These are phyloP conservation scores for Lizanozyma gosingica DNA, from an alignment of 1,139 yeast genomes.

Conservation along the genomic window DNA sequence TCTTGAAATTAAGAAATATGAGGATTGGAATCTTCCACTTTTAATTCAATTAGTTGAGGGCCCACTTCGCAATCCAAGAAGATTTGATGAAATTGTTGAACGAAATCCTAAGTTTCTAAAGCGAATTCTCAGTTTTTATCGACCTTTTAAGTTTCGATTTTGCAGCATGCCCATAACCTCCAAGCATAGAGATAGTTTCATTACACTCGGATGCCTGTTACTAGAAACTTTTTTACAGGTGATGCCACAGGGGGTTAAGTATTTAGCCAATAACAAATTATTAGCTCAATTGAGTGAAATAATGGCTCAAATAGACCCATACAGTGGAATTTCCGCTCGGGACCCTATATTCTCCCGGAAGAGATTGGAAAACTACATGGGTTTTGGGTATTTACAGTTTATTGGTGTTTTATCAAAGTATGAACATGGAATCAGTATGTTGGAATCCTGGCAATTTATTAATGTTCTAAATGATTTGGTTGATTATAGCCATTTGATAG, in stretches of 20 bases:
- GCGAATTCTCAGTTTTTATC: conserved; percentile 72
- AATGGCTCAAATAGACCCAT: conserved; percentile 77
- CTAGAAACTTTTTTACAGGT: conserved; percentile 52
- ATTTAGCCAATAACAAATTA: conserved; percentile 64
- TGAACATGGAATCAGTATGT: conserved; percentile 52
- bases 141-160: conserved; percentile 86
- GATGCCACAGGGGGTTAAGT: conserved; percentile 57
- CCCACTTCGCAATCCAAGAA: conserved; percentile 60
- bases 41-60: conserved; percentile 66
- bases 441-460: conserved; percentile 79
- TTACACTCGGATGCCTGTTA: conserved; percentile 66
- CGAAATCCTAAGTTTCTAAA: conserved; percentile 78
- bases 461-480: conserved; percentile 71
- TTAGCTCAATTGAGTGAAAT: conserved; percentile 84
- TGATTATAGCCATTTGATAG: conserved; percentile 51
- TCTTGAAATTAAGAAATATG: conserved; percentile 65
- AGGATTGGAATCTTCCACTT: conserved; percentile 84
- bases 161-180: conserved; percentile 47
- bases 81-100: conserved; percentile 70
- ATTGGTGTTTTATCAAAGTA: conserved; percentile 63
- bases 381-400: conserved; percentile 70
- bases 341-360: conserved; percentile 65
- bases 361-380: conserved; percentile 55
- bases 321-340: conserved; percentile 60
- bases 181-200: conserved; percentile 45